Conservation (phyloP, 2,329 filamentous ascomycete genomes). For the Beauveria medogensis region DNA sequence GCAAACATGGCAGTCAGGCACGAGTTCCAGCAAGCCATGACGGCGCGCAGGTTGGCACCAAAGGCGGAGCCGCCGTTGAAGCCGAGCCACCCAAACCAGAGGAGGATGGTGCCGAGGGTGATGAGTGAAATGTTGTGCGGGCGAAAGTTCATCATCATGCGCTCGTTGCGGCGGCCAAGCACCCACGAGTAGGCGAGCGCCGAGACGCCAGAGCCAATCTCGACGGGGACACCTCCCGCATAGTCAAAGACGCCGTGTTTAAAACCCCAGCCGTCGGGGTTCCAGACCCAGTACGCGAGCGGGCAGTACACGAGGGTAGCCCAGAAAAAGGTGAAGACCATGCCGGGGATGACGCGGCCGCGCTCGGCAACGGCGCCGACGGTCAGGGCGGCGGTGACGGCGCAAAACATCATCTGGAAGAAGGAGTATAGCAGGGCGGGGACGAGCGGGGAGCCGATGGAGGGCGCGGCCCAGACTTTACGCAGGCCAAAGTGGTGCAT, state of each 20-base stretch:
- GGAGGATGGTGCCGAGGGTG: constrained; percentile 86
- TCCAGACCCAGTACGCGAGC: constrained; percentile 95
- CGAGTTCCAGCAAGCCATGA: constrained; percentile 97
- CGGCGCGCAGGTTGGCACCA: constrained; percentile 85
- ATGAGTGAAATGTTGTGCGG: constrained; percentile 98
- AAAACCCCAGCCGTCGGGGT: constrained; percentile 85
- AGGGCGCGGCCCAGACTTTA: constrained; percentile 76
- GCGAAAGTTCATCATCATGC: constrained; percentile 99
- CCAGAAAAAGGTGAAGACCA: constrained; percentile 96
- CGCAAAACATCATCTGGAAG: constrained; percentile 98
- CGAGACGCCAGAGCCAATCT: constrained; percentile 89
- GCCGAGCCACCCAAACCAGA: constrained; percentile 98
- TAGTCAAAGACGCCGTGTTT: constrained; percentile 92
- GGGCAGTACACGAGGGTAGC: constrained; percentile 97
- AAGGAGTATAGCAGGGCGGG: constrained; percentile 89
- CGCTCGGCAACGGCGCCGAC: constrained; percentile 90
- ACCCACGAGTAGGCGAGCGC: constrained; percentile 94
- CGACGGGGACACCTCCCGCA: constrained; percentile 91
- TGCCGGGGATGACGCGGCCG: constrained; percentile 81
- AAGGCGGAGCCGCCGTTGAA: constrained; percentile 98
- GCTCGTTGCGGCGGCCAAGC: constrained; percentile 91
- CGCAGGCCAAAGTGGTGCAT: constrained; percentile 81
- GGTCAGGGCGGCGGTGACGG: constrained; percentile 83
- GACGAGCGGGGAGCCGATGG: constrained; percentile 78
- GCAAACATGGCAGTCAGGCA: constrained; percentile 90